These are phyloP conservation scores for Mollisiaceae sp. DNA, from an alignment of 2,329 filamentous ascomycete genomes.

Conservation along the genomic window DNA sequence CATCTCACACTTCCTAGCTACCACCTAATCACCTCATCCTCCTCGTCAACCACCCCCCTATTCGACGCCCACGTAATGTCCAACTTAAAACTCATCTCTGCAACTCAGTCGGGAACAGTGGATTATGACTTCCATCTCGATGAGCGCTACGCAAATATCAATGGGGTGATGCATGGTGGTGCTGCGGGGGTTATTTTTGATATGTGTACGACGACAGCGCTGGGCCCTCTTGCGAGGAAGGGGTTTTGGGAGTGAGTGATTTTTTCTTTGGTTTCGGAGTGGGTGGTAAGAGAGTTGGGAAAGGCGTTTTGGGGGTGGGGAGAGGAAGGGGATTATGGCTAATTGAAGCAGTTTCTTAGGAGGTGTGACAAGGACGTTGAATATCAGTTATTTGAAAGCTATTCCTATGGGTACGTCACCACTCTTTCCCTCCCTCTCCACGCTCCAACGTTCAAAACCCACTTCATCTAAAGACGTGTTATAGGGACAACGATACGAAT, in stretches of 20 bases:
- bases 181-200: conserved; percentile 60
- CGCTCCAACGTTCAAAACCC: neutral
- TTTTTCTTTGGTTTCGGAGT: conserved; percentile 15
- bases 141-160: conserved; percentile 51
- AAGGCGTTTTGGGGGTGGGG: neutral
- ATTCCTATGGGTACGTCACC: conserved; percentile 49
- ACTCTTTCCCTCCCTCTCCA: neutral
- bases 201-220: conserved; percentile 55
- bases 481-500: conserved; percentile 50
- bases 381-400: conserved; percentile 56
- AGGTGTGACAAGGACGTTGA: conserved; percentile 54
- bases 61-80: conserved; percentile 39
- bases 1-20: no score
- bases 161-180: conserved; percentile 57
- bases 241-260: conserved; percentile 53
- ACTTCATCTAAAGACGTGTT: neutral
- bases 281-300: neutral
- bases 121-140: conserved; percentile 52
- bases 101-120: conserved; percentile 42
- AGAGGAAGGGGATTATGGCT: neutral
- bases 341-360: conserved; percentile 48
- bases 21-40: neutral
- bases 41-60: conserved; percentile 11
- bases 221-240: conserved; percentile 53
- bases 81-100: conserved; percentile 39